Conservation (phyloP, 208 protist species). For the Naegleria gruberi region DNA sequence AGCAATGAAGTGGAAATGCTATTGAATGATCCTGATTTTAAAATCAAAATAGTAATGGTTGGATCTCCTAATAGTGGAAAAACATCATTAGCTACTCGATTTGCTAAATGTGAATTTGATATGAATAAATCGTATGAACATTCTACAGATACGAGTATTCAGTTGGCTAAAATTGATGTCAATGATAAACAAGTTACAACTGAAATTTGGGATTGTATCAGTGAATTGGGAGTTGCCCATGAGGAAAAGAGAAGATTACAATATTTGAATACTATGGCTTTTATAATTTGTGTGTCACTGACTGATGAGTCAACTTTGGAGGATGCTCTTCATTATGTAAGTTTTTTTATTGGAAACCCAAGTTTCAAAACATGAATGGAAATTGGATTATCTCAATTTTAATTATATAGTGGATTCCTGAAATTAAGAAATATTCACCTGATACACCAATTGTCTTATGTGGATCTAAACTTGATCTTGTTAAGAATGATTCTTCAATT, state of each 20-base stretch:
- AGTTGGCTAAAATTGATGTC: conserved; percentile 59
- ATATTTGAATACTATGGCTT: neutral
- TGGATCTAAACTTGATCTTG: conserved; percentile 36
- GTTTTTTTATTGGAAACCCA: neutral
- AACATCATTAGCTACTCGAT: neutral
- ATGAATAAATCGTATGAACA: neutral
- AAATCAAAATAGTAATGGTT: neutral
- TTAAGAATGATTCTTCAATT: neutral
- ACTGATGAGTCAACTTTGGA: neutral
- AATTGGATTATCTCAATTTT: neutral
- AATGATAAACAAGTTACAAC: conserved; percentile 48
- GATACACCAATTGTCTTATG: conserved; percentile 48
- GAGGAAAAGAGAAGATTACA: neutral
- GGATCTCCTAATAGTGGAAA: neutral
- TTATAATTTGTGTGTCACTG: neutral
- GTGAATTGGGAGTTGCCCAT: neutral
- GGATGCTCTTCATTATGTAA: neutral
- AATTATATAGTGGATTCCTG: conserved; percentile 8
- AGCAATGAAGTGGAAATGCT: neutral
- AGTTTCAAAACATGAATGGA: neutral
- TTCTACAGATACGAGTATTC: neutral
- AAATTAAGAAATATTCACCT: conserved; percentile 36
- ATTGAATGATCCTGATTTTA: neutral
- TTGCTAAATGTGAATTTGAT: neutral
- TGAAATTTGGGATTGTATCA: conserved; percentile 45